Conservation (phyloP, 192 early-diverging fungal genomes). For the Umbelopsis isabellina region DNA sequence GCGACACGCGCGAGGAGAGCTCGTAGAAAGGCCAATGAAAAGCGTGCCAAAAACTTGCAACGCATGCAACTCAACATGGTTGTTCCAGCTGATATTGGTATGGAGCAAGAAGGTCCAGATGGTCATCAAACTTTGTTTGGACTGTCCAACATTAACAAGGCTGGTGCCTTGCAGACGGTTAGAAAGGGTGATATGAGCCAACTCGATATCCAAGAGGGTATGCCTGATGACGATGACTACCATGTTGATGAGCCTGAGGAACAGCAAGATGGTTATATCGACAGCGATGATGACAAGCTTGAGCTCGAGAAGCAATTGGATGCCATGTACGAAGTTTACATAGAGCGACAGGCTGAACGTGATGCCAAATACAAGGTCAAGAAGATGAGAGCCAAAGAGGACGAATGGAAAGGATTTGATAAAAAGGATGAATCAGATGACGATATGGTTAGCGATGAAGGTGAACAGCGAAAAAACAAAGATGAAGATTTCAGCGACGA, state of each 20-base stretch:
- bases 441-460: conserved; percentile 29
- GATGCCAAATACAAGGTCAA: conserved; percentile 79
- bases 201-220: conserved; percentile 27
- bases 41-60: conserved; percentile 67
- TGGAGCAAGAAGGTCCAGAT: conserved; percentile 61
- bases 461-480: conserved; percentile 22
- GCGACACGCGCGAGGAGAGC: conserved; percentile 52
- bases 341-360: conserved; percentile 69
- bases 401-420: conserved; percentile 69
- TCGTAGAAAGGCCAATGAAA: conserved; percentile 69
- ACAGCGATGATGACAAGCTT: conserved; percentile 28
- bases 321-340: conserved; percentile 71
- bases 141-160: conserved; percentile 51
- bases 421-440: conserved; percentile 60
- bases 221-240: conserved; percentile 52
- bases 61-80: conserved; percentile 85
- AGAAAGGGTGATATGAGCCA: conserved; percentile 55
- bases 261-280: conserved; percentile 41
- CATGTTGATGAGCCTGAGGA: conserved; percentile 68
- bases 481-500: conserved; percentile 55
- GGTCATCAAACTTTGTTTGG: conserved; percentile 65
- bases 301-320: conserved; percentile 48
- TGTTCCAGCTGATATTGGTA: conserved; percentile 72
- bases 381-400: conserved; percentile 67
- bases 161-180: conserved; percentile 50